Conservation (phyloP, 73 alveolate genomes). For the Tetrahymena borealis region DNA sequence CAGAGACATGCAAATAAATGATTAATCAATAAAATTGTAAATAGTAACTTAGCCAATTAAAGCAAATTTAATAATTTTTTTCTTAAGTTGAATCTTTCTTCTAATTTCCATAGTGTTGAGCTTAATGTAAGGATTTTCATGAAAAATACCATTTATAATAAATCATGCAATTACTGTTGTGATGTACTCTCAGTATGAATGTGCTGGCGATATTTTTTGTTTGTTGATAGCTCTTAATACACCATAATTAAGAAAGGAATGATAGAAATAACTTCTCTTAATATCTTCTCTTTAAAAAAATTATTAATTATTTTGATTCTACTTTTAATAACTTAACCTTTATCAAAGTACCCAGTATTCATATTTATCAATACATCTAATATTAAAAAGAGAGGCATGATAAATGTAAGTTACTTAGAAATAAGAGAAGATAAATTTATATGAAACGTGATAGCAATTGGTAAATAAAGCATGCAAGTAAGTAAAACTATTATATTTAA, state of each 20-base stretch:
- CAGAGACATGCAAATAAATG: conserved; percentile 66
- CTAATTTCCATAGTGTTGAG: background rate
- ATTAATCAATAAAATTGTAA: conserved; percentile 28
- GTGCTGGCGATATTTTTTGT: too few relatives aligned
- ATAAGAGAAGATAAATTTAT: background rate
- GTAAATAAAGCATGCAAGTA: background rate
- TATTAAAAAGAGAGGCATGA: background rate
- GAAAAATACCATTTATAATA: background rate
- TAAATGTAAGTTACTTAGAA: background rate
- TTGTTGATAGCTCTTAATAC: too few relatives aligned
- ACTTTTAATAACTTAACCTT: background rate
- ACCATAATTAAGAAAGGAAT: background rate
- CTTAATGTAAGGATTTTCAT: background rate
- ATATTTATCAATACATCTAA: background rate
- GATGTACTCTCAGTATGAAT: background rate
- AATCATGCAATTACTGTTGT: background rate
- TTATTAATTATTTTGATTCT: background rate
- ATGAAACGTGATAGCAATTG: background rate
- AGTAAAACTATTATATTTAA: background rate
- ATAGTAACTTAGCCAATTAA: conserved; percentile 6
- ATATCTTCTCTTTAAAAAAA: background rate
- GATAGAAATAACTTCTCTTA: background rate
- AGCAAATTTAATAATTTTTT: background rate
- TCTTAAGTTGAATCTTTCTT: background rate
- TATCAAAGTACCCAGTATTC: background rate